Conservation (phyloP, 495 filamentous ascomycete genomes). For the Parachaetomium inaequale region DNA sequence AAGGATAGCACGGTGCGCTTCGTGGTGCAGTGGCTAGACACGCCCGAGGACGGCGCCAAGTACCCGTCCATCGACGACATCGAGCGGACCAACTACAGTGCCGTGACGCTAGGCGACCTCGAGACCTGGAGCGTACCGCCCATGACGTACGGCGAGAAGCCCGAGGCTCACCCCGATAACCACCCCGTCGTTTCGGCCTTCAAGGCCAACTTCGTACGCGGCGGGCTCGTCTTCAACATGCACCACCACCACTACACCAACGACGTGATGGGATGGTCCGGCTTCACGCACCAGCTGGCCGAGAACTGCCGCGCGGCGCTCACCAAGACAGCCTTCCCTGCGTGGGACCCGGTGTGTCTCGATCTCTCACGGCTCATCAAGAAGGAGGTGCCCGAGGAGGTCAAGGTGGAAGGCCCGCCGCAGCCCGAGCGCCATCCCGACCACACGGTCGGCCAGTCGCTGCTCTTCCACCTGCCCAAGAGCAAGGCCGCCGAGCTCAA, state of each 20-base stretch:
- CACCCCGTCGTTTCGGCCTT: background rate
- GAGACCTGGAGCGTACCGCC: background rate
- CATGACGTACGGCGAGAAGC: background rate
- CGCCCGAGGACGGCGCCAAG: background rate
- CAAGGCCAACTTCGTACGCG: background rate
- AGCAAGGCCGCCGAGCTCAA: background rate
- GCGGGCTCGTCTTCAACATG: background rate
- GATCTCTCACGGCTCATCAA: background rate
- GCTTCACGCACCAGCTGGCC: background rate
- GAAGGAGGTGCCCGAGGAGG: background rate
- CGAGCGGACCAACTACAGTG: background rate
- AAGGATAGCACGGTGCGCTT: background rate
- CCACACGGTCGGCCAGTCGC: background rate
- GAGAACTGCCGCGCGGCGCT: background rate
- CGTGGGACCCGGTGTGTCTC: background rate
- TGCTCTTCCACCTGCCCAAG: background rate
- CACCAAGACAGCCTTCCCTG: background rate
- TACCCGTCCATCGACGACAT: background rate
- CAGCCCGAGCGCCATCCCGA: background rate
- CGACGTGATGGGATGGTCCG: background rate
- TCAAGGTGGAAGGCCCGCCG: background rate
- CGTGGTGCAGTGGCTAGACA: background rate
- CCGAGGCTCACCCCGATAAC: background rate
- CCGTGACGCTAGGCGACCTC: background rate
- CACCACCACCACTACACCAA: background rate